Base-by-base conservation (phyloP, 345 rosid species). In the Dipteronia dyeriana region DNA sequence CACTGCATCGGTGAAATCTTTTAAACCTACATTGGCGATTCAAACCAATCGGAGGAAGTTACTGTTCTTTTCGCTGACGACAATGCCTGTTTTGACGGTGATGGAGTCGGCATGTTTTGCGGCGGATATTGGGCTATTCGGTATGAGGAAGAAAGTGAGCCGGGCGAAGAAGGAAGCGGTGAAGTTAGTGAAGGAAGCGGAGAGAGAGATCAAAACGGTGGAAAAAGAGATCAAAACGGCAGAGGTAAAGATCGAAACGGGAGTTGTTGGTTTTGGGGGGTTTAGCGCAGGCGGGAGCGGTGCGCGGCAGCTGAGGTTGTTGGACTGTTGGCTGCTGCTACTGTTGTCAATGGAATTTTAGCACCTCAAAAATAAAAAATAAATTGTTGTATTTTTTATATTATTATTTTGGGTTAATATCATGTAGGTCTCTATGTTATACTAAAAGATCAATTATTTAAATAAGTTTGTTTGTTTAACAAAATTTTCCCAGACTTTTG, bases 211-310 rank as follows among this genome's bases (percentile, higher is more conserved):
- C 49, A 83, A 83, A 79, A 54, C 83, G 79, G 92, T 86, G 7
- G 97, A 91, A 86, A 84, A 31, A 74, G 87, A 76, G 17, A 65
- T 93, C 1, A 90, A 78, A 75, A 71, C 85, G 65, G 93, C 84
- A 2, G 95, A 92, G 78, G 78, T 31, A 83, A 91, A 80, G 47
- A 70, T 92, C 8, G 90, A 78, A 76, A 73, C 51, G 8, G 81
- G 86, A 13, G 84, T 84, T 81, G 90, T 59, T 59, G 63, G 63
- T 77, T 90, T 89, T 17, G 90, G 88, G n/a, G 7, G 94, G 86
- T 19, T n/a, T 90, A 70, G 91, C 94, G 13, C 98, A 92, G 87
- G 97, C 98, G 0, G 95, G 93, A 25, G 87, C 70, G 0, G 97
- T 91, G 77, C n/a, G 92, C 84, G 6, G 95, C 82, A 57, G 97